Percentiles rank a stretch among this genome's conserved stretches.
Conservation (phyloP, 169 alveolate species). For the Cryptosporidium sp. region DNA sequence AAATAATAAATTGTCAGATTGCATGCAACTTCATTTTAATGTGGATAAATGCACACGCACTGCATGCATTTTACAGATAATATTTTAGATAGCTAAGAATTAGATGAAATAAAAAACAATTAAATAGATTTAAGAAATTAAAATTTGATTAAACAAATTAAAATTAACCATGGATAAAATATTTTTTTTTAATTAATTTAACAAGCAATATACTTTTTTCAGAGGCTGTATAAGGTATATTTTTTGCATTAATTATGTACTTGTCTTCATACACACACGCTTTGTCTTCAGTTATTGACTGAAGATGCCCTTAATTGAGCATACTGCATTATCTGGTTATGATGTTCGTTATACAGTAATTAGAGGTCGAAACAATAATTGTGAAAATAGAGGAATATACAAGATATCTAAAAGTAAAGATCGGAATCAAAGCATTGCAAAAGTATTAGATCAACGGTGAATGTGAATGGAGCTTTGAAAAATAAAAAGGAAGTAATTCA, state of each 20-base stretch:
- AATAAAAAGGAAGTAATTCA: neutral
- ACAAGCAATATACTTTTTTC: neutral
- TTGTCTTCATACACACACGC: slow-evolving; percentile 76
- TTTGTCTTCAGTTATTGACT: slow-evolving; percentile 56
- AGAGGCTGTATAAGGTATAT: slow-evolving; percentile 21
- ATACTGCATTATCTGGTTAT: slow-evolving; percentile 12
- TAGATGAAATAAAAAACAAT: neutral
- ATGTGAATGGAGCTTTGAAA: neutral
- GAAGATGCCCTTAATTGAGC: slow-evolving; percentile 58
- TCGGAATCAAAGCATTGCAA: neutral
- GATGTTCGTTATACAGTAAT: slow-evolving; percentile 70
- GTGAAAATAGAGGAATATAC: neutral
- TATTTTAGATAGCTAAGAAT: neutral
- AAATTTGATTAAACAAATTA: neutral
- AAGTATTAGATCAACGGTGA: neutral
- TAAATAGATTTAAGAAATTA: neutral
- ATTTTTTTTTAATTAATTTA: neutral
- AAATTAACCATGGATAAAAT: neutral
- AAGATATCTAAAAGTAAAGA: neutral
- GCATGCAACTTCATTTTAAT: neutral
- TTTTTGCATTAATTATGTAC: slow-evolving; percentile 46
- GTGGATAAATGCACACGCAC: slow-evolving; percentile 15
- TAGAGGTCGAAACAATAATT: slow-evolving; percentile 34
- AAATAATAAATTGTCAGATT: neutral
- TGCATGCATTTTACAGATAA: neutral